Evolutionary conservation across 176 grass and related monocot species (phyloP), one percentile per base, ranked within the genome.

Genomic region (Aegilops speltoides): DNA sequence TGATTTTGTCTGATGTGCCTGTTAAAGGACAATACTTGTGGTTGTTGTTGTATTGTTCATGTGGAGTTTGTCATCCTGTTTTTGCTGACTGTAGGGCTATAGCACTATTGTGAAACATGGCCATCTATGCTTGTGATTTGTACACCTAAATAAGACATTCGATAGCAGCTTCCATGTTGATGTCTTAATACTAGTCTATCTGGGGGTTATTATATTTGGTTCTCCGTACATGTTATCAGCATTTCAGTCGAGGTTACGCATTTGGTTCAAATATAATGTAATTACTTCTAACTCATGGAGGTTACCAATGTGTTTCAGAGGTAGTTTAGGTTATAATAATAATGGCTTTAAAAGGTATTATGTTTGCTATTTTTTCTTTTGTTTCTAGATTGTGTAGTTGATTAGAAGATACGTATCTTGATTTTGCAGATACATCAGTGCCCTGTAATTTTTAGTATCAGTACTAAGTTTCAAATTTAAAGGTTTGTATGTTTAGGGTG

Each of bases 51-150:
- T 68, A 33, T 20, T 66, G n/a, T 3, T 56, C 10, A 60, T 59
- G 32, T 73, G n/a, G 54, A 23, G 12, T 79, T 89, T 78, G 24
- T 23, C 76, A 74, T 72, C 23, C 40, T 74, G 31, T 65, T 66
- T 66, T 56, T 82, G 57, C 26, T 38, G 17, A 37, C 19, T 71
- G 11, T 86, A 6, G 24, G 68, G 61, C 12, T 60, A 25, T 76
- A 45, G 13, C 29, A 24, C 41, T 66, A 6, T 71, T 25, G 14
- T 73, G 77, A 40, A 54, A 54, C 16, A 2, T 54, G 50, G 50
- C 50, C 16, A 16, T 85, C 54, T 52, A 26, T 76, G 61, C 15
- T 67, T 87, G 60, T 32, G 31, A 22, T 82, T 52, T 59, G 54
- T 22, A 34, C 48, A 59, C 13, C 8, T 60, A 32, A 33, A 40